A percentile compares a stretch with the other conserved stretches of the same genome.
Evolutionary conservation across 768 basidiomycete genomes (phyloP).

Genomic region (Fomitopsis serialis): DNA sequence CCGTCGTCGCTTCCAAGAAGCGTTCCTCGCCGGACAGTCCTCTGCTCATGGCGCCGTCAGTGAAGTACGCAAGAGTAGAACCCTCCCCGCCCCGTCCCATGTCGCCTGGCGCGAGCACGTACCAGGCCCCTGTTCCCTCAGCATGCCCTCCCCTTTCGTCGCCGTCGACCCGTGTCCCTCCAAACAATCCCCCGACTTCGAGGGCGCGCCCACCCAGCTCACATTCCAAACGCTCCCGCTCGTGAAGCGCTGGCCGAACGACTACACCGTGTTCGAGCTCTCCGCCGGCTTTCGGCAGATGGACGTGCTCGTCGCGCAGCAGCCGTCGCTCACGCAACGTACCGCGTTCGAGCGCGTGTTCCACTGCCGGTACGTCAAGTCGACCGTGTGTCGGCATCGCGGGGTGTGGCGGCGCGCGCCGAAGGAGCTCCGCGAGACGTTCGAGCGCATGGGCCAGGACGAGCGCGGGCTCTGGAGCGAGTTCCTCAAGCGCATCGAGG

Average conservation of each 20-base stretch:
- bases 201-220: too few species aligned
- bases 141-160: too few species aligned
- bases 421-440: slow-evolving; percentile 39
- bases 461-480: slow-evolving; percentile 66
- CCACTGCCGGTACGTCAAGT: slow-evolving; percentile 66
- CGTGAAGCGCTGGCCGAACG: slow-evolving; percentile 72
- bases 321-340: slow-evolving; percentile 51
- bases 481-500: slow-evolving; percentile 41
- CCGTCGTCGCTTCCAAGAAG: slow-evolving; percentile 15
- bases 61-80: neutral
- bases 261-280: slow-evolving; percentile 66
- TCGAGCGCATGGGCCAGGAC: slow-evolving; percentile 47
- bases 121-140: too few species aligned
- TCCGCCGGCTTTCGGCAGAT: slow-evolving; percentile 53
- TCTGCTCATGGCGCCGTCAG: neutral
- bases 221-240: slow-evolving; percentile 31
- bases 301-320: slow-evolving; percentile 30
- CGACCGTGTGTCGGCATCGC: slow-evolving; percentile 68
- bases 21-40: slow-evolving; percentile 7
- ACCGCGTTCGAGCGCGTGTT: slow-evolving; percentile 67
- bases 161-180: too few species aligned
- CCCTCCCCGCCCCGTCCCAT: neutral
- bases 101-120: too few species aligned
- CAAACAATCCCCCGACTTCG: too few species aligned
- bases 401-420: slow-evolving; percentile 61